Evolutionary conservation across 2,329 filamentous ascomycete species (phyloP).

Genomic region (Pseudogymnoascus sp.): DNA sequence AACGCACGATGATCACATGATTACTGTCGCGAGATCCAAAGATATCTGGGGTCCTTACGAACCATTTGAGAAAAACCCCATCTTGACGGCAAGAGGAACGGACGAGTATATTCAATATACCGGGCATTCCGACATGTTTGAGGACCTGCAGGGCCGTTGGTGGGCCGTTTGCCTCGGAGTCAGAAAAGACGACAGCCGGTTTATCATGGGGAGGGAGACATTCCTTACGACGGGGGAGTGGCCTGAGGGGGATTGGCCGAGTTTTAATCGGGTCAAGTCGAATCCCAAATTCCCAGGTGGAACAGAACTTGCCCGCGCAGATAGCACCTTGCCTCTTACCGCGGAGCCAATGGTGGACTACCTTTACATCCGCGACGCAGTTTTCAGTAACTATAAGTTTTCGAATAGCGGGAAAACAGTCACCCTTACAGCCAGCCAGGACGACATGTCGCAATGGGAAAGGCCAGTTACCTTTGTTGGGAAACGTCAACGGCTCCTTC

Average conservation of each 20-base stretch:
- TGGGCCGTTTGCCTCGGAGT: conserved; percentile 14
- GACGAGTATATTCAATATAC: conserved; percentile 32
- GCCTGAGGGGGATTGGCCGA: conserved; percentile 23
- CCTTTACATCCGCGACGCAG: conserved; percentile 24
- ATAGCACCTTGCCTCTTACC: neutral
- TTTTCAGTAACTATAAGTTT: conserved; percentile 18
- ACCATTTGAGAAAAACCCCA: conserved; percentile 31
- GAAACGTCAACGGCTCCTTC: conserved; percentile 21
- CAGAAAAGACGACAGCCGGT: conserved; percentile 19
- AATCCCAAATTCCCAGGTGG: neutral
- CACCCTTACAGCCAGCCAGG: conserved; percentile 15
- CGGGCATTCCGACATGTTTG: conserved; percentile 39
- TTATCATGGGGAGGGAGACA: conserved; percentile 28
- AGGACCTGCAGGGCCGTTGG: conserved; percentile 27
- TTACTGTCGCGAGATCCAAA: conserved; percentile 26
- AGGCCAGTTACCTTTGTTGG: conserved; percentile 22
- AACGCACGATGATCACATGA: conserved; percentile 24
- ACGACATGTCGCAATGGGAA: conserved; percentile 17
- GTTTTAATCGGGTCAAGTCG: conserved; percentile 14
- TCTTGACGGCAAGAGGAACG: conserved; percentile 34
- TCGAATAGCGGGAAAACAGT: conserved; percentile 13
- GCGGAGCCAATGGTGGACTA: conserved; percentile 15
- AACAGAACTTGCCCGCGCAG: neutral
- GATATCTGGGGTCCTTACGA: conserved; percentile 33
- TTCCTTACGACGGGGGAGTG: conserved; percentile 27